Conservation (phyloP, 2,329 filamentous ascomycete species). For the Fusarium camptoceras region DNA sequence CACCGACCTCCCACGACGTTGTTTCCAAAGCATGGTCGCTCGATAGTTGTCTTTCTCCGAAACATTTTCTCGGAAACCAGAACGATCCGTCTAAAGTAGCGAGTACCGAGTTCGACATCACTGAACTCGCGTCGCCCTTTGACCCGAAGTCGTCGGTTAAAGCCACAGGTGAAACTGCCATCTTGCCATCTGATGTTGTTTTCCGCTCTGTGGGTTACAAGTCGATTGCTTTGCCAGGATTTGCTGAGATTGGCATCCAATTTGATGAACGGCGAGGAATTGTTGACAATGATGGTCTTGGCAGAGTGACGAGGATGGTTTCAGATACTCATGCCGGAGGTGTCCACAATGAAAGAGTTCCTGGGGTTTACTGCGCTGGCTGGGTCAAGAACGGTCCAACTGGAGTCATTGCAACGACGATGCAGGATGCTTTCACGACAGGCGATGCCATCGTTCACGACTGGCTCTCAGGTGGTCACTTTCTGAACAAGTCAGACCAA, state of each 20-base stretch:
- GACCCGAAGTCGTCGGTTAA: conserved; percentile 62
- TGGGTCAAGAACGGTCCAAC: conserved; percentile 97
- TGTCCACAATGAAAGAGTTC: conserved; percentile 58
- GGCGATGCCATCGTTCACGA: conserved; percentile 87
- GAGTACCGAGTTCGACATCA: conserved; percentile 75
- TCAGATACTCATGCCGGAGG: conserved; percentile 44
- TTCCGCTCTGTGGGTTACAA: conserved; percentile 98
- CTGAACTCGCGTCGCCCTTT: conserved; percentile 66
- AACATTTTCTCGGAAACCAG: conserved; percentile 68
- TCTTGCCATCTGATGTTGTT: conserved; percentile 75
- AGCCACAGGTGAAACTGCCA: conserved; percentile 61
- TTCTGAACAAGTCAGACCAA: conserved; percentile 49
- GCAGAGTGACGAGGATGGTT: conserved; percentile 69
- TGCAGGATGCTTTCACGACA: conserved; percentile 93
- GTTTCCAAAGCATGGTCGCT: conserved; percentile 81
- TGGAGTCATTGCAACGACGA: conserved; percentile 94
- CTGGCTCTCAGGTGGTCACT: conserved; percentile 65
- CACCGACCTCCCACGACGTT: conserved; percentile 60
- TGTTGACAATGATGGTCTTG: conserved; percentile 84
- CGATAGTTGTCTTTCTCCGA: conserved; percentile 85
- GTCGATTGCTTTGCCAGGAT: conserved; percentile 79
- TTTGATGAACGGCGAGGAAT: conserved; percentile 82
- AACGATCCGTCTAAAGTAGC: conserved; percentile 64
- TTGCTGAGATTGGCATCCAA: conserved; percentile 77
- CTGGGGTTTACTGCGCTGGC: conserved; percentile 90